Percentiles rank a stretch among this genome's conserved stretches.
Evolutionary conservation across 352 stramenopile genomes (phyloP).

Genomic region (Poterioochromonas sp.): DNA sequence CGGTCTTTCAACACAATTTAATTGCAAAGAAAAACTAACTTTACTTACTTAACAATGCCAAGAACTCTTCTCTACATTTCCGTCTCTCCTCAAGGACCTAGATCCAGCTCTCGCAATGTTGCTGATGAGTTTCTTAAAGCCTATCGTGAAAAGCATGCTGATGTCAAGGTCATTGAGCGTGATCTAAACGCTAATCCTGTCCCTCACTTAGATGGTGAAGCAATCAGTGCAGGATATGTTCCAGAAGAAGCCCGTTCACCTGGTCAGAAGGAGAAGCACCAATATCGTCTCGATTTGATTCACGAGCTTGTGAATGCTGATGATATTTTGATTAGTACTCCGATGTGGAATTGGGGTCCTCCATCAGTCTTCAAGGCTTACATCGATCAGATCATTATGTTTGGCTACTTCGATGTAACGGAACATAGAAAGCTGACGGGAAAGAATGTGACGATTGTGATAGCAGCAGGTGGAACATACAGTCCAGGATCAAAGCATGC

Average conservation of each 20-base stretch:
- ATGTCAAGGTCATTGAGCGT: background rate
- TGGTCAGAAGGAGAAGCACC: background rate
- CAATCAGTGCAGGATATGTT: background rate
- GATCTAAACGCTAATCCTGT: background rate
- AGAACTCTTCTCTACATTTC: background rate
- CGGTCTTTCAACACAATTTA: no score
- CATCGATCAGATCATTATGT: slow-evolving; percentile 2
- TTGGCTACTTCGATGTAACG: background rate
- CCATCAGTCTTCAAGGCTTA: slow-evolving; percentile 13
- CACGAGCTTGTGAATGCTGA: background rate
- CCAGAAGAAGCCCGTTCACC: background rate
- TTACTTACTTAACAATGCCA: background rate
- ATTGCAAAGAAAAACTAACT: no score
- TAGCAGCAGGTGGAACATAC: background rate
- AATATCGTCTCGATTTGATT: background rate
- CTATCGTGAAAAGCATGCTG: background rate
- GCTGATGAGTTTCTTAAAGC: background rate
- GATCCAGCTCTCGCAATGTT: background rate
- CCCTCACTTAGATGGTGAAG: slow-evolving; percentile 5
- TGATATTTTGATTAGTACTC: background rate
- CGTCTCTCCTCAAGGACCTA: background rate
- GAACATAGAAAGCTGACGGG: background rate
- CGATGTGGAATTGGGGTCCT: background rate
- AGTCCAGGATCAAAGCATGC: background rate
- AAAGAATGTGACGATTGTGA: background rate